Evolutionary conservation across 805 yeast species (phyloP), one percentile per base, ranked within the genome.

Genomic region (Zygosaccharomyces rouxii): DNA sequence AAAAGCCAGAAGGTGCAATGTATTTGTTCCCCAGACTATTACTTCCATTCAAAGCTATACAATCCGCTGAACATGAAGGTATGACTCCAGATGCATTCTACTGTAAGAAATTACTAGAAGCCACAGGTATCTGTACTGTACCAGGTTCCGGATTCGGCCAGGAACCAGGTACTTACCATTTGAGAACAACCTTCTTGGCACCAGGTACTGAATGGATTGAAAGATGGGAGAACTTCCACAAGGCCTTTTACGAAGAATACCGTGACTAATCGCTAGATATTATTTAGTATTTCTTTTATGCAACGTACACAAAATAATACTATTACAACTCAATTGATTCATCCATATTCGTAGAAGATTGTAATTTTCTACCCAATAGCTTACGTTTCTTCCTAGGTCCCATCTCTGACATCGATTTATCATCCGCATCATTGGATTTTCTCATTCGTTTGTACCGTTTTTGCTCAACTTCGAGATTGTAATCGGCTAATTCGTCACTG

Each of bases 121-220:
- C 71, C 41, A 89, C 99, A 5, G 99, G 99, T 58, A 89, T 94
- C 52, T 94, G 99, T 70, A 88, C 95, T 38, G 95, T 94, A 53
- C 98, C 99, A 26, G 99, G 99, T 35, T 81, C 89, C 29, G 99
- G 99, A 0, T 94, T 94, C 60, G 97, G 98, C 28, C 99, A 94
- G 71, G 84, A 76, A 42, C 83, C 82, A 42, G 95, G 89, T 18
- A 89, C 97, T 3, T 85, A 76, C 71, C 99, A 94, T 65, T 77
- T 94, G 59, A 83, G 99, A 76, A 94, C 99, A 1, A 94, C 99
- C 0, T 94, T 94, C 73, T 75, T 94, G 62, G 95, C 99, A 11
- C 97, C 98, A 13, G 98, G 97, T 38, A 76, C 79, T 22, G 92
- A 88, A 58, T 89, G 97, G 89, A 87, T 89, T 56, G 76, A 79